phyloP scores from a whole-genome alignment of 768 basidiomycete species.

The Termitomyces sp. region DNA sequence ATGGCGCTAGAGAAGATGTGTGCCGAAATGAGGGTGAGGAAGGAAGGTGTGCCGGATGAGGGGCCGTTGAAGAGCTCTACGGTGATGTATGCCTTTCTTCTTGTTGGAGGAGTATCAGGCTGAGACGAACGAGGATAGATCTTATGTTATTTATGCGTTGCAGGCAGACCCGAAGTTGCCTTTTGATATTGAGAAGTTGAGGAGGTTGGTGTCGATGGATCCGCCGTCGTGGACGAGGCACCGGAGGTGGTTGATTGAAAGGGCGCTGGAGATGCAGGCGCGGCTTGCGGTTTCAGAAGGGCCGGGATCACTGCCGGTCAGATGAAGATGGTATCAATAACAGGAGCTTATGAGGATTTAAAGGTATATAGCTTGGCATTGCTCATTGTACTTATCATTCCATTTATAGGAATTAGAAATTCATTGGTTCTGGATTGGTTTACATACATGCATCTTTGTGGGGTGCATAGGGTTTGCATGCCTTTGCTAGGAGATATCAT shows the following conservation, averaged over 20 bases:
- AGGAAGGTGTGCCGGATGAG: constrained; percentile 9
- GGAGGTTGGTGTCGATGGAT: constrained; percentile 26
- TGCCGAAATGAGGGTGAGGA: constrained; percentile 16
- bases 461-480: background rate
- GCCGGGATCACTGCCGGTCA: background rate
- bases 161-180: constrained; percentile 20
- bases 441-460: background rate
- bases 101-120: background rate
- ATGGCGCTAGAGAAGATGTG: constrained; percentile 26
- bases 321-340: background rate
- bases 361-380: background rate
- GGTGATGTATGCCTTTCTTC: constrained; percentile 22
- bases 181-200: constrained; percentile 22
- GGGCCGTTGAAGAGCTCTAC: constrained; percentile 20
- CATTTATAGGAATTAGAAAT: background rate
- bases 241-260: constrained; percentile 18
- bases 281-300: background rate
- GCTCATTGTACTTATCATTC: background rate
- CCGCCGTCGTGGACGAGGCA: constrained; percentile 22
- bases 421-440: background rate
- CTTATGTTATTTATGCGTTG: constrained; percentile 27
- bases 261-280: background rate
- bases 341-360: background rate
- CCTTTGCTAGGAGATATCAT: too few relatives aligned
- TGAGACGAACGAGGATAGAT: constrained; percentile 11